These are phyloP conservation scores for Agapanthus africanus DNA, from an alignment of 106 monocot genomes.

Conservation along the genomic window DNA sequence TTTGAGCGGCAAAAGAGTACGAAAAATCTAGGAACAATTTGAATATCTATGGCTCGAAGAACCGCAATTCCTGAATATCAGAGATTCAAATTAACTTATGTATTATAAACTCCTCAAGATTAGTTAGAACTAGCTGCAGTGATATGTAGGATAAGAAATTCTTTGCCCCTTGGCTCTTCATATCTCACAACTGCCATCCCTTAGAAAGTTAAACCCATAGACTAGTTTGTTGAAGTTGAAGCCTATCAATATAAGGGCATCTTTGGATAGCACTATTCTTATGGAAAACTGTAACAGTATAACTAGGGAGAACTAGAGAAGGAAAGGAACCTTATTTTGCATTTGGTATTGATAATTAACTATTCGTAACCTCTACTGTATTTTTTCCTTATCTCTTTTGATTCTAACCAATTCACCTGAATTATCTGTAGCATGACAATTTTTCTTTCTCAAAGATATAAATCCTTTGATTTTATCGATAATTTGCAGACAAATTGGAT, in stretches of 20 bases:
- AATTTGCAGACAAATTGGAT: conserved; percentile 55
- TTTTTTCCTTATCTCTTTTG: neutral
- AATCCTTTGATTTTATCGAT: neutral
- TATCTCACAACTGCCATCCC: no score
- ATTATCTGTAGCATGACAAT: neutral
- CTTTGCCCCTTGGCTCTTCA: no score
- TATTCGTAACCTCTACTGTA: neutral
- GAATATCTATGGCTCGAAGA: no score
- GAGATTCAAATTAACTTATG: no score
- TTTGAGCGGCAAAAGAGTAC: no score
- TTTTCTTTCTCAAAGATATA: neutral
- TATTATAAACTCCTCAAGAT: no score
- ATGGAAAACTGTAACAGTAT: no score
- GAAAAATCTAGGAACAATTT: no score
- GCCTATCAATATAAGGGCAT: neutral
- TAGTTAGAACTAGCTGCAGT: no score
- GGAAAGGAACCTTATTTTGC: neutral
- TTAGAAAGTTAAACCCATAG: neutral
- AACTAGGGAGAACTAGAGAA: no score
- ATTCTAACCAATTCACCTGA: neutral
- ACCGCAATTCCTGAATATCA: no score
- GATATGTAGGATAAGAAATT: no score
- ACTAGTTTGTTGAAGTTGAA: neutral
- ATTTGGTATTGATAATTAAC: neutral
- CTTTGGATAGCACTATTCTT: neutral